Base-by-base conservation (phyloP, 176 grass and related monocot genomes). In the Aegilops sharonensis region DNA sequence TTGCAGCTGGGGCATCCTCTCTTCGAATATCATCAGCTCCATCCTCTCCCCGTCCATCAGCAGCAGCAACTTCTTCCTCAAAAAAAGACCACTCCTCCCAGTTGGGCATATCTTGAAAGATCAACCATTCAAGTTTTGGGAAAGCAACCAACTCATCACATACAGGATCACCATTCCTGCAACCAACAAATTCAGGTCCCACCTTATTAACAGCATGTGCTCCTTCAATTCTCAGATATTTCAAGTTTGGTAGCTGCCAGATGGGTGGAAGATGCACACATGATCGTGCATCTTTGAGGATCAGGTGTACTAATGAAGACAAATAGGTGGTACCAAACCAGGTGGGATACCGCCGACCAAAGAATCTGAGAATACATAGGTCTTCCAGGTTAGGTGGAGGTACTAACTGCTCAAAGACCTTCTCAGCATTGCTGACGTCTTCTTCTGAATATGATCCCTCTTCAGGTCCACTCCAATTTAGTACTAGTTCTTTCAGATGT, bases 41-140 rank as follows among this genome's bases (percentile, higher is more conserved):
- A 14, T 67, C 48, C 14, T 17, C 14, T 52, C 48, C 48, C 14
- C 4, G 30, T 68, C 18, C 48, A 17, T 17, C 48, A 2, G 6
- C 14, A 34, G 1, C 78, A 32, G 12, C 78, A 31, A 11, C 27
- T 32, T 65, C 48, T 20, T 20, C 42, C 3, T 67, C 57, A 8
- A 37, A n/a, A 32, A 87, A 84, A 2, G 69, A 32, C 85, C 89
- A 91, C 21, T 52, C 75, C 50, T 84, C 73, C 21, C 21, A 62
- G 60, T 32, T 66, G 64, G 27, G 64, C 64, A 66, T 66, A 31
- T 31, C 27, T 0, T 0, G 1, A 13, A 66, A 31, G 64, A 31
- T 15, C 27, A 66, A 66, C 25, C 2, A 7, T 66, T 66, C 64
- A 31, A 66, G 64, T 14, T 67, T 67, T 0, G 64, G 64, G 5